Base-by-base conservation (phyloP, 495 filamentous ascomycete species). In the Podospora tetraspora region DNA sequence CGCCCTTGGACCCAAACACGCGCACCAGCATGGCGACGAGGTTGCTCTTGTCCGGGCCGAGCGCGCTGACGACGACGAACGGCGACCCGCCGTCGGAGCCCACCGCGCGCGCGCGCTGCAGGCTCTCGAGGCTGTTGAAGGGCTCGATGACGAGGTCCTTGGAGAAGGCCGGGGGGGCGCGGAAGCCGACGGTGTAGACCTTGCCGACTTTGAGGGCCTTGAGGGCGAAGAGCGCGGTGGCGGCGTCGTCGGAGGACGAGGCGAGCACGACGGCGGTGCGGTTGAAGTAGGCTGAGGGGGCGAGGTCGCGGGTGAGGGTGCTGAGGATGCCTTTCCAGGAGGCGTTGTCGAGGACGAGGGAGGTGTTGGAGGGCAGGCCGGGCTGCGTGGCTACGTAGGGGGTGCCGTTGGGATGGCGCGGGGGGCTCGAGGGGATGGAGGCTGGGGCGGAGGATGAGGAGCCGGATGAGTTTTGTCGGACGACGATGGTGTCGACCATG, bases 121-220 rank as follows among this genome's bases (percentile, higher is more conserved):
- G 86, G 32, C 89, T 90, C 70, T 93, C 91, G 61, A 94, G 87
- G 29, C 87, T 90, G 21, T 89, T 91, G 77, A 93, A 92, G 5
- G 90, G 91, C 75, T 93, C 89, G 59, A 87, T 79, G 22, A 78
- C 70, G 7, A 83, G 74, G 24, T 88, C 87, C 1, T 82, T 81
- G 0, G 88, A 84, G 8, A 92, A 78, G 1, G 86, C 84, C 4
- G 86, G 85, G 16, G 85, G 86, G 1, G 87, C 87, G 76, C 87
- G 89, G 78, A 95, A 95, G 6, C 92, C 92, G 63, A 93, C 91
- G 0, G 91, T 93, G 75, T 93, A 93, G 62, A 95, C 90, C 43
- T 91, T 87, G 8, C 90, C 89, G 29, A 92, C 86, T 58, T 86
- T 87, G n/a, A 95, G 84, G 63, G 86, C 88, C 69, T 88, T 89